Evolutionary conservation across 2,329 filamentous ascomycete genomes (phyloP), one percentile per base, ranked within the genome.

Genomic region (Aspergillus sp.): DNA sequence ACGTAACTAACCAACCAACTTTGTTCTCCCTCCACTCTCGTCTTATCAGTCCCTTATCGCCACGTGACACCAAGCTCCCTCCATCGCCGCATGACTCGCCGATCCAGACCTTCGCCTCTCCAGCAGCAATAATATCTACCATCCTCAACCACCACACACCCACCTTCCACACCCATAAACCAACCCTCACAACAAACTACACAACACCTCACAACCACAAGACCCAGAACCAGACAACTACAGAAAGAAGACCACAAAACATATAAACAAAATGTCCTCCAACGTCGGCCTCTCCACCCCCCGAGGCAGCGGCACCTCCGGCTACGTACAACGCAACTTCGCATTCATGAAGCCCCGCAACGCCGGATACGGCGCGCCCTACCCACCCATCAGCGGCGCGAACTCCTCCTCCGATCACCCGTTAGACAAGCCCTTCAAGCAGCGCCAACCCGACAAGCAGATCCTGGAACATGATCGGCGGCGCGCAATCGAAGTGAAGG

Each of bases 211-310:
- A 15, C 42, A 11, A 23, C 21, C 11, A 25, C 17, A 17, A 8
- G 39, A 25, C 44, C 3, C 3, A 36, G 3, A 8, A 48, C n/a
- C 48, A 57, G 25, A 23, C 10, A 27, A n/a, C 6, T 1, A 21
- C 11, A 10, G 8, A 30, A 13, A 17, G 8, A 5, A 47, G 2
- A 44, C n/a, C 52, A n/a, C 15, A n/a, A 51, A 51, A 30, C 44
- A 19, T 1, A 23, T 23, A 23, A 41, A 8, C 25, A 55, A 27
- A n/a, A 98, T 98, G 95, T 95, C 93, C 62, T 92, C 95, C 67
- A 99, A 99, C 81, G 95, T 99, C 72, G 96, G 95, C 60, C 91
- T 99, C 70, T 88, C 90, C 59, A 99, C 95, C 4, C 95, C 95
- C 3, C 89, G 95, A 71, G 95, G 95, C 68, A 96, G 91, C 74